A percentile compares a stretch with the other conserved stretches of the same genome.
Evolutionary conservation across 192 early-diverging fungal species (phyloP).

Genomic region (Gigaspora rosea): DNA sequence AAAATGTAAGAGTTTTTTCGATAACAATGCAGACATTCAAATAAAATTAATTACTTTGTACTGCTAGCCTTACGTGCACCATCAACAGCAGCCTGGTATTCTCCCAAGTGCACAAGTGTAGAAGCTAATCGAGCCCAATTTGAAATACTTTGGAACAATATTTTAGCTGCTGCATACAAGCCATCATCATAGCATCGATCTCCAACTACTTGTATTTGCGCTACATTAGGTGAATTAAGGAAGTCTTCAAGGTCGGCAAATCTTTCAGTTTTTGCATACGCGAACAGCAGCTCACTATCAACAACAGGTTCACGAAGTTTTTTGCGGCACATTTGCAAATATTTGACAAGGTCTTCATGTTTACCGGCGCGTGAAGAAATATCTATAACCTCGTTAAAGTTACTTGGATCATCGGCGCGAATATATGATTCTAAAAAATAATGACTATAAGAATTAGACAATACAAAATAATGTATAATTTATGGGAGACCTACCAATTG

Average conservation of each 20-base stretch:
- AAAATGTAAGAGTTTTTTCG: background rate
- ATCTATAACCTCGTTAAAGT: conserved; percentile 87
- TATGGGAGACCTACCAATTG: conserved; percentile 62
- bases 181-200: conserved; percentile 94
- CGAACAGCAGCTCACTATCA: conserved; percentile 94
- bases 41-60: conserved; percentile 59
- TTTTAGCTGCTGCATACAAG: conserved; percentile 91
- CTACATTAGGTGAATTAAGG: conserved; percentile 89
- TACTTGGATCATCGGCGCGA: conserved; percentile 88
- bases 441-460: background rate
- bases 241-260: conserved; percentile 94
- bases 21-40: no score
- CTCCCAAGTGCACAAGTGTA: conserved; percentile 93
- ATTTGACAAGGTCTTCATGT: conserved; percentile 94
- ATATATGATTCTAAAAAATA: conserved; percentile 83
- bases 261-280: conserved; percentile 93
- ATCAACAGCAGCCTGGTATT: conserved; percentile 97
- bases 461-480: background rate
- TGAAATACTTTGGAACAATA: conserved; percentile 93
- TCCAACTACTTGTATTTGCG: conserved; percentile 89
- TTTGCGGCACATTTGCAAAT: conserved; percentile 93
- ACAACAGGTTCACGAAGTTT: conserved; percentile 93
- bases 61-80: conserved; percentile 98
- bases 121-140: conserved; percentile 97
- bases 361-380: conserved; percentile 82